These are phyloP conservation scores for Microcyclospora pomicola DNA, from an alignment of 2,329 filamentous ascomycete genomes.

Conservation along the genomic window DNA sequence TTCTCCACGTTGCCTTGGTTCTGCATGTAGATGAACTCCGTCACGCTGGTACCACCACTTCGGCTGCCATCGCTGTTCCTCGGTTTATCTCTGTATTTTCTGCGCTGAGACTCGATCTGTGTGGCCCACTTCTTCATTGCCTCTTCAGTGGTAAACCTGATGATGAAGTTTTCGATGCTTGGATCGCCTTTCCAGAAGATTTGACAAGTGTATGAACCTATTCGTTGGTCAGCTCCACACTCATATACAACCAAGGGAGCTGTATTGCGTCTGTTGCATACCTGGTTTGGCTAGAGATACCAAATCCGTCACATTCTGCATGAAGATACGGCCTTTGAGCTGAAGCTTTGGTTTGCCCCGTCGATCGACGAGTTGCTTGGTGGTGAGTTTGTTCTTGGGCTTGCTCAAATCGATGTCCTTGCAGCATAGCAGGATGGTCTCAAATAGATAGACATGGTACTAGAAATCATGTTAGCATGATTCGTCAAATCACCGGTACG, in stretches of 20 bases:
- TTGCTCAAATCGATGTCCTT: slow-evolving; percentile 87
- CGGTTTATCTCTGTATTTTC: slow-evolving; percentile 36
- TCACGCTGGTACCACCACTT: slow-evolving; percentile 37
- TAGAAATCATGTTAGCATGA: slow-evolving; percentile 24
- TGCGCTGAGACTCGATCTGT: slow-evolving; percentile 62
- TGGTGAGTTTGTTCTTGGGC: slow-evolving; percentile 56
- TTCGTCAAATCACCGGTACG: background rate
- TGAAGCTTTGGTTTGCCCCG: slow-evolving; percentile 67
- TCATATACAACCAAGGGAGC: slow-evolving; percentile 2
- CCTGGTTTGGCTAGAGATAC: slow-evolving; percentile 75
- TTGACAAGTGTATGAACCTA: slow-evolving; percentile 85
- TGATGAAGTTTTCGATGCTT: slow-evolving; percentile 89
- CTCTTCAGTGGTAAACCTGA: slow-evolving; percentile 84
- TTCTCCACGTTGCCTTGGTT: slow-evolving; percentile 59
- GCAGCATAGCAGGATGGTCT: slow-evolving; percentile 89
- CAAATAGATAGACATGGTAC: slow-evolving; percentile 97
- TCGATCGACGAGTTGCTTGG: slow-evolving; percentile 55
- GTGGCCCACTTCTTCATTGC: slow-evolving; percentile 83
- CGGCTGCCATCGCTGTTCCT: slow-evolving; percentile 26
- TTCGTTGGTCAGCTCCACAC: background rate
- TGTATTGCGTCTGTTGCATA: slow-evolving; percentile 31
- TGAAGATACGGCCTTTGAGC: slow-evolving; percentile 93
- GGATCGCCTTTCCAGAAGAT: slow-evolving; percentile 98
- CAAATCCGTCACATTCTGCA: slow-evolving; percentile 97
- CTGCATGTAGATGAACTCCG: slow-evolving; percentile 70